Evolutionary conservation across 2,329 filamentous ascomycete genomes (phyloP).

Genomic region (Penicillium capsulatum): DNA sequence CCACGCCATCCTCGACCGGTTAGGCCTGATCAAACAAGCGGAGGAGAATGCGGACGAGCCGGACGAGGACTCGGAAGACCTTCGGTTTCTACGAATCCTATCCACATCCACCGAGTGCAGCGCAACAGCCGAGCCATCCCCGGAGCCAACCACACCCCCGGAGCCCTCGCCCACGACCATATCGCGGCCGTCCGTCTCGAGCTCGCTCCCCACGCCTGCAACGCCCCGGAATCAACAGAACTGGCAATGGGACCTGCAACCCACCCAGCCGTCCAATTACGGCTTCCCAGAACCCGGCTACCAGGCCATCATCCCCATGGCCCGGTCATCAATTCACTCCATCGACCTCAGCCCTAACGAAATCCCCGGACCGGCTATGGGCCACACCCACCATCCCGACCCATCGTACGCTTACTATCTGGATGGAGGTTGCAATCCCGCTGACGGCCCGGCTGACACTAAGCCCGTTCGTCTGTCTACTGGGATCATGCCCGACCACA

Average conservation of each 20-base stretch:
- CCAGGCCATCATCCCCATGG: slow-evolving; percentile 19
- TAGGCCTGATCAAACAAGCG: slow-evolving; percentile 43
- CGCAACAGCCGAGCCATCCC: slow-evolving; percentile 38
- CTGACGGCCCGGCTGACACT: slow-evolving; percentile 16
- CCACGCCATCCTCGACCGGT: slow-evolving; percentile 41
- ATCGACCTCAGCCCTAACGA: slow-evolving; percentile 14
- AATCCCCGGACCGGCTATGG: slow-evolving; percentile 8
- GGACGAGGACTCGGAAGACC: slow-evolving; percentile 34
- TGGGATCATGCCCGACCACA: slow-evolving; percentile 13
- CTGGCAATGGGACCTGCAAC: slow-evolving; percentile 31
- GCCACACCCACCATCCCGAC: slow-evolving; percentile 11
- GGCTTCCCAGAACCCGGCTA: slow-evolving; percentile 21
- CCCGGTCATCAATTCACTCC: slow-evolving; percentile 16
- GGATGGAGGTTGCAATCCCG: slow-evolving; percentile 11
- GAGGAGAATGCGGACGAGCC: slow-evolving; percentile 38
- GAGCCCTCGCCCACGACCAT: slow-evolving; percentile 28
- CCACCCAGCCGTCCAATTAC: slow-evolving; percentile 19
- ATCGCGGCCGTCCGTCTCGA: slow-evolving; percentile 19
- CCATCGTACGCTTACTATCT: slow-evolving; percentile 27
- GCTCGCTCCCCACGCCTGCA: slow-evolving; percentile 9
- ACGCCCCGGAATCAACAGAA: slow-evolving; percentile 6
- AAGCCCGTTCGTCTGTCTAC: slow-evolving; percentile 12
- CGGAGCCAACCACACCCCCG: slow-evolving; percentile 34
- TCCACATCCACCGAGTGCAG: slow-evolving; percentile 37
- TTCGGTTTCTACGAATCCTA: slow-evolving; percentile 35